Evolutionary conservation across 2,329 filamentous ascomycete genomes (phyloP).

Genomic region (Diaporthe sp.): DNA sequence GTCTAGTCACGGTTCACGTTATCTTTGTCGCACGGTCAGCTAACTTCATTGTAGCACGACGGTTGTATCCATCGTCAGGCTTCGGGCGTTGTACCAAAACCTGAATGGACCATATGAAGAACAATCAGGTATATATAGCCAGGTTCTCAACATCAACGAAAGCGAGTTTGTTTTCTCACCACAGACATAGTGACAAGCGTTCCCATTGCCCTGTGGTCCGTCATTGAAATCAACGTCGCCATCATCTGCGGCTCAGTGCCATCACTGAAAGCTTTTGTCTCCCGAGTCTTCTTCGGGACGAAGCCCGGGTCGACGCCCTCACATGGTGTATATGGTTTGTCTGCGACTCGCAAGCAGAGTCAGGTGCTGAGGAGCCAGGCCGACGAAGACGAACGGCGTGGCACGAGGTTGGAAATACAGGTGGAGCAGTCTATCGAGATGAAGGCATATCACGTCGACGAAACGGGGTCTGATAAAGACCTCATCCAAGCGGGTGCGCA

Average conservation of each 20-base stretch:
- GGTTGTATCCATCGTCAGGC: constrained; percentile 38
- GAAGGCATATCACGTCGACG: constrained; percentile 20
- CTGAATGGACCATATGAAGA: constrained; percentile 5
- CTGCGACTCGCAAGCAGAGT: not conserved
- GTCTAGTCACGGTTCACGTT: not conserved
- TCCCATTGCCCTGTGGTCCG: constrained; percentile 42
- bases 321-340: not conserved
- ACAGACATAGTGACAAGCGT: constrained; percentile 35
- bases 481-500: not conserved
- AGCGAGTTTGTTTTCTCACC: not conserved
- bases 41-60: constrained; percentile 27
- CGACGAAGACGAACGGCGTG: not conserved
- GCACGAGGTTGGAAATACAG: constrained; percentile 42
- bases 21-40: not conserved
- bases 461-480: not conserved
- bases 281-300: constrained; percentile 48
- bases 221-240: constrained; percentile 44
- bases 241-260: constrained; percentile 53
- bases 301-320: not conserved
- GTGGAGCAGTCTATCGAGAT: constrained; percentile 37
- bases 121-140: constrained; percentile 29
- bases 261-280: constrained; percentile 52
- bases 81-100: constrained; percentile 38
- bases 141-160: not conserved
- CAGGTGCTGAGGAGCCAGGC: not conserved